Evolutionary conservation across 2,329 filamentous ascomycete genomes (phyloP), one percentile per base, ranked within the genome.

Genomic region (Aspergillus nomiae): DNA sequence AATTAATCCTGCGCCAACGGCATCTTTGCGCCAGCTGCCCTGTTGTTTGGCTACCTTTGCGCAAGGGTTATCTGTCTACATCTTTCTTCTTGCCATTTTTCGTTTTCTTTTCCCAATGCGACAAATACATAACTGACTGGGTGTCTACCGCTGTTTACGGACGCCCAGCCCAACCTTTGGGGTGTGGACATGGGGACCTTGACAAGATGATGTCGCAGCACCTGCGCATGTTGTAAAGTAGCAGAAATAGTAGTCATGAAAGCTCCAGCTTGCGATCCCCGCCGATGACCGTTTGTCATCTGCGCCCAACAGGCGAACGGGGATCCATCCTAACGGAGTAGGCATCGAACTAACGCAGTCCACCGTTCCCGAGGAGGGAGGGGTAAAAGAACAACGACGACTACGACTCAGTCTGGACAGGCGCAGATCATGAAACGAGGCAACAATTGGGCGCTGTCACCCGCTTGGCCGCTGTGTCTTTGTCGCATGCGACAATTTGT

Each of bases 381-480:
- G 69, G 69, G 69, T 70, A 71, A 70, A 60, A 59, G 59, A 55
- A 63, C 60, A 38, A 55, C 51, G 34, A 54, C 9, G 30, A 38
- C 34, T 55, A 28, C 50, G 28, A 53, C 30, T 32, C 26, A 58
- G 67, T 69, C 69, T 69, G 65, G 69, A 70, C 69, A 68, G 62
- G 67, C 68, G 69, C 66, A 70, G 70, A 71, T 70, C 67, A 70
- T 67, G 64, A 70, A 71, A 70, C 67, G 65, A 69, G 62, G 59
- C 64, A 68, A 57, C 65, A 69, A 70, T 71, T 69, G 66, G 67
- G 64, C 60, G 64, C 55, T 51, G 68, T 67, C 65, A 60, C 67
- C 60, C 60, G 57, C 61, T 65, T 63, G 59, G 59, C 60, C 60
- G n/a, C 34, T 55, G 34, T 11, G 21, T 55, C 21, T 55, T 38